These are phyloP conservation scores for Rhizophlyctis rosea DNA, from an alignment of 192 early-diverging fungal species.

Conservation along the genomic window DNA sequence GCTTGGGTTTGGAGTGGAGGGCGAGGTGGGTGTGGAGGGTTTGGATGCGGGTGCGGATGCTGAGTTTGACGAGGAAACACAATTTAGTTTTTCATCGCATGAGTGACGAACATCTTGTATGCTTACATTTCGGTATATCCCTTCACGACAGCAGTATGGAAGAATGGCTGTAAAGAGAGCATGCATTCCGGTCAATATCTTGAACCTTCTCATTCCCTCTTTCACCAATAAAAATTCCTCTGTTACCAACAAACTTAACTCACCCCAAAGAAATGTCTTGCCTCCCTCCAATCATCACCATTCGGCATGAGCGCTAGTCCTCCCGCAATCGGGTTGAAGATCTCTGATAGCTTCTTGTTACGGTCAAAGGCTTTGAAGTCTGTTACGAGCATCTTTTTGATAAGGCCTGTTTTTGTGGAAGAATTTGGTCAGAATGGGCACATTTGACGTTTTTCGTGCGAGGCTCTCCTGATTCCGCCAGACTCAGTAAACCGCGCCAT, in stretches of 20 bases:
- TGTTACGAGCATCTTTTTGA: not conserved
- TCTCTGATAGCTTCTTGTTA: not conserved
- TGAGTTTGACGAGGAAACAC: not conserved
- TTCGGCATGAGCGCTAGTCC: not conserved
- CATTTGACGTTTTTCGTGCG: too few relatives aligned
- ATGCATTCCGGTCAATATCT: too few relatives aligned
- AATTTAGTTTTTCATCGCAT: not conserved
- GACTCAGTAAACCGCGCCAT: too few relatives aligned
- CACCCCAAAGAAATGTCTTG: not conserved
- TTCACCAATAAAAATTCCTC: too few relatives aligned
- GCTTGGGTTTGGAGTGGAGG: too few relatives aligned
- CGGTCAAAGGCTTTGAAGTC: not conserved
- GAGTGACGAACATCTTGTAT: not conserved
- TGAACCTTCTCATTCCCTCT: too few relatives aligned
- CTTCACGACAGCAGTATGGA: not conserved
- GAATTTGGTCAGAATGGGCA: too few relatives aligned
- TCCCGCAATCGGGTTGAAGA: not conserved
- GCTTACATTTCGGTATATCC: not conserved
- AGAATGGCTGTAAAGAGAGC: conserved; percentile 3
- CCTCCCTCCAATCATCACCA: not conserved
- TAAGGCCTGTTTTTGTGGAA: too few relatives aligned
- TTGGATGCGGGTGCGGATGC: not conserved
- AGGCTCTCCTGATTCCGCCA: too few relatives aligned
- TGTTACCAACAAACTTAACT: too few relatives aligned
- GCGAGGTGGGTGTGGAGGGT: not conserved